Base-by-base conservation (phyloP, 192 early-diverging fungal species). In the Coemansia sp. region DNA sequence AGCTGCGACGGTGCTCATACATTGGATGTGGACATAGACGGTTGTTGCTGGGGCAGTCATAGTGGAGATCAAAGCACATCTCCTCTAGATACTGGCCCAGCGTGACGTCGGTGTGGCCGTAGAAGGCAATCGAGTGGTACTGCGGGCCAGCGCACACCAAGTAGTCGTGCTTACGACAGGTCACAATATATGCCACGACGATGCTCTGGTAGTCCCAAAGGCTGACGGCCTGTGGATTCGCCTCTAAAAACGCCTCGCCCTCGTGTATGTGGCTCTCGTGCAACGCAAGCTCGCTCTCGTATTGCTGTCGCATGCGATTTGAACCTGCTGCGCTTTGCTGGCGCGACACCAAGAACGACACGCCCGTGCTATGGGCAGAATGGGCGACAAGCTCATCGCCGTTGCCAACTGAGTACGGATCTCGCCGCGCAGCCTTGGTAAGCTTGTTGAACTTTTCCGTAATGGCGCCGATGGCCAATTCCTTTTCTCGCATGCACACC, bases 61-160 rank as follows among this genome's bases (percentile, higher is more conserved):
- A 74, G 13, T 84, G 77, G 26, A 91, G 84, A 21, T 92, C 88
- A 76, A 85, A 88, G 81, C 89, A 94, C 38, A 94, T 84, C 38
- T 92, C 90, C 63, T 94, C 91, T 17, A 99, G 75, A 68, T 94
- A 98, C 75, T 92, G 89, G 8, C 95, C 96, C 5, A 99, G 79
- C 0, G 94, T 92, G 49, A 93, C 86, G 74, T 99, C 97, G 3
- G 90, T 89, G 23, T 89, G 86, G 38, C 81, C 63, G 40, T 86
- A 82, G 61, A 96, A 98, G 44, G 92, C 87, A 68, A 98, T 92
- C 43, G 91, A 58, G 30, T 93, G 91, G 65, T 91, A 85, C 62
- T 90, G 87, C 2, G 95, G 93, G 1, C 89, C 85, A 17, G 77
- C 84, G 38, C 92, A 94, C 10, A 87, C 53, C 67, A 73, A 40